Conservation (phyloP, 2,329 filamentous ascomycete genomes). For the Xylaria sp. region DNA sequence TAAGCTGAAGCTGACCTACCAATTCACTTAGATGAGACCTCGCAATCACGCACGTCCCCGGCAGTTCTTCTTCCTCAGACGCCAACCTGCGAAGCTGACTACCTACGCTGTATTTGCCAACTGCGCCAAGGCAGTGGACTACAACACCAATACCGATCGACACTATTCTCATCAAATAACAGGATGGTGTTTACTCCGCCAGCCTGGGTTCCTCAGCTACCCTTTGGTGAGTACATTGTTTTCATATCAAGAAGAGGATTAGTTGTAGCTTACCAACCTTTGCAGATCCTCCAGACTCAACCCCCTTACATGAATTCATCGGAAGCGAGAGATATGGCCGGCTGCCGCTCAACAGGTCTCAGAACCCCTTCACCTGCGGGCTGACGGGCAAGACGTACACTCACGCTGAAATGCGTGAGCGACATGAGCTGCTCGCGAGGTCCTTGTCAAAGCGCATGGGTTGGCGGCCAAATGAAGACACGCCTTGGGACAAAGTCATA, state of each 20-base stretch:
- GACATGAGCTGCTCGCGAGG: slow-evolving; percentile 69
- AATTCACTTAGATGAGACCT: background rate
- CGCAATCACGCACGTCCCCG: background rate
- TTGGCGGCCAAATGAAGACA: slow-evolving; percentile 71
- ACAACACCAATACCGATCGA: background rate
- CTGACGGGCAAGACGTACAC: slow-evolving; percentile 69
- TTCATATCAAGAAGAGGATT: background rate
- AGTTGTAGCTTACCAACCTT: background rate
- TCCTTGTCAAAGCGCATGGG: slow-evolving; percentile 70
- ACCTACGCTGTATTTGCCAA: background rate
- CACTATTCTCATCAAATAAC: background rate
- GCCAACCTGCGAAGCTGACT: background rate
- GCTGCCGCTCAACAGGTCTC: slow-evolving; percentile 61
- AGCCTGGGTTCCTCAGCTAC: slow-evolving; percentile 38
- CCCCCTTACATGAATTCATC: slow-evolving; percentile 73
- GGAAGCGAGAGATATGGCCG: slow-evolving; percentile 71
- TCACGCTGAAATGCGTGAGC: slow-evolving; percentile 63
- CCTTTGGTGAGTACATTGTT: slow-evolving; percentile 34
- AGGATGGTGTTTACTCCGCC: slow-evolving; percentile 42
- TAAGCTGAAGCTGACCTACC: background rate
- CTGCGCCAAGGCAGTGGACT: background rate
- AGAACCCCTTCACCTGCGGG: slow-evolving; percentile 74
- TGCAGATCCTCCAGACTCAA: slow-evolving; percentile 60
- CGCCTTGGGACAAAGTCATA: slow-evolving; percentile 78
- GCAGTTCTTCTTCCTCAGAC: background rate